phyloP scores from a whole-genome alignment of 148 eudicot genomes.

The Heliamphora exappendiculata region DNA sequence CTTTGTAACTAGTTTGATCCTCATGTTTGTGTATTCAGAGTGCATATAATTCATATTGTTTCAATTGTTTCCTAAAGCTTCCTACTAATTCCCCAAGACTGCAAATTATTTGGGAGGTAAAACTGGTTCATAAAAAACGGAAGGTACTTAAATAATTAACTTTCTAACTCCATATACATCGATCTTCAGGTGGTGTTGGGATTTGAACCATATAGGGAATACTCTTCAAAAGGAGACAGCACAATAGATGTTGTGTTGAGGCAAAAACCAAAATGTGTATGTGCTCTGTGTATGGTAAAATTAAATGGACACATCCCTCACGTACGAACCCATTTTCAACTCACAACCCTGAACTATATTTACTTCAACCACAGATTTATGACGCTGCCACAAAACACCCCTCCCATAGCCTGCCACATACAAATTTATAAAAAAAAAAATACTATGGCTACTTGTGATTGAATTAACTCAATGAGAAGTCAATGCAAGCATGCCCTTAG shows the following conservation, averaged over 20 bases:
- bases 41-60: too few species aligned
- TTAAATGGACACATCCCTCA: too few species aligned
- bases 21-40: too few species aligned
- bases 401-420: background rate
- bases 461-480: too few species aligned
- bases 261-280: background rate
- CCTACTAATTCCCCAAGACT: background rate
- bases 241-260: background rate
- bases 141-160: background rate
- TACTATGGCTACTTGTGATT: too few species aligned
- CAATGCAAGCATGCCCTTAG: too few species aligned
- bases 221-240: background rate
- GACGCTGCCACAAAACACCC: background rate
- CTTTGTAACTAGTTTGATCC: too few species aligned
- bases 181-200: background rate
- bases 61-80: background rate
- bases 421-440: background rate
- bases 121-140: background rate
- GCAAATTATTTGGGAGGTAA: background rate
- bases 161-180: background rate
- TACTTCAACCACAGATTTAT: background rate
- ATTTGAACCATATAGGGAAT: background rate
- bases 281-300: too few species aligned
- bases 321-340: too few species aligned
- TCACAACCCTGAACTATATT: too few species aligned